These are phyloP conservation scores for Rhizopus delemar DNA, from an alignment of 371 early-diverging fungal genomes.

Conservation along the genomic window DNA sequence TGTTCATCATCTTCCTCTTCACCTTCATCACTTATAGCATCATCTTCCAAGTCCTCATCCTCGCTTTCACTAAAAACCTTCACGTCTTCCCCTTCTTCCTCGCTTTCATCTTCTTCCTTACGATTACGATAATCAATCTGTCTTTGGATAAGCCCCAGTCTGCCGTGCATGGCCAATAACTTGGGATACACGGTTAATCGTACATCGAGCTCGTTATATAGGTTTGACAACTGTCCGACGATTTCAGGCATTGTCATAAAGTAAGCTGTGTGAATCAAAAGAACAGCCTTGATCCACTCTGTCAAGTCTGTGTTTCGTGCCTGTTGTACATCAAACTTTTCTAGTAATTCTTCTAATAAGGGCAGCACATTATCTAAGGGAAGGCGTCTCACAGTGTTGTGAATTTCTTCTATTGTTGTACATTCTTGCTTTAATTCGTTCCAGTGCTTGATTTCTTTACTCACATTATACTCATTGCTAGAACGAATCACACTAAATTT, in stretches of 20 bases:
- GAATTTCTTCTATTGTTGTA: constrained; percentile 24
- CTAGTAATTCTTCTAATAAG: constrained; percentile 23
- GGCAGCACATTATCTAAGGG: constrained; percentile 25
- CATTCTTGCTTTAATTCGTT: constrained; percentile 20
- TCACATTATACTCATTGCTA: background rate
- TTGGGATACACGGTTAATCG: constrained; percentile 58
- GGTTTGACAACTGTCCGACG: constrained; percentile 53
- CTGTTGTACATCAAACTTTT: constrained; percentile 20
- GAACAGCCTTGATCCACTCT: constrained; percentile 72
- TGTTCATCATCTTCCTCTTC: constrained; percentile 11
- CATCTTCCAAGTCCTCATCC: constrained; percentile 26
- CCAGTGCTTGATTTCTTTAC: constrained; percentile 14
- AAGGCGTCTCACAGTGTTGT: constrained; percentile 19
- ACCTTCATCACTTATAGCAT: constrained; percentile 25
- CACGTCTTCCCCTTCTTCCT: constrained; percentile 40
- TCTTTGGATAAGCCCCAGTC: constrained; percentile 69
- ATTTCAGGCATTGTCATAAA: constrained; percentile 62
- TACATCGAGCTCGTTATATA: constrained; percentile 64
- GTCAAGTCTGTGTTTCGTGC: constrained; percentile 33
- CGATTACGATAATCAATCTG: constrained; percentile 62
- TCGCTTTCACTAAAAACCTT: constrained; percentile 16
- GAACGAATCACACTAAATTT: constrained; percentile 24
- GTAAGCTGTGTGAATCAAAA: constrained; percentile 67
- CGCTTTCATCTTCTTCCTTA: constrained; percentile 43
- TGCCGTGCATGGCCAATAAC: constrained; percentile 64